phyloP scores from a whole-genome alignment of 192 early-diverging fungal genomes.

The Podila minutissima region DNA sequence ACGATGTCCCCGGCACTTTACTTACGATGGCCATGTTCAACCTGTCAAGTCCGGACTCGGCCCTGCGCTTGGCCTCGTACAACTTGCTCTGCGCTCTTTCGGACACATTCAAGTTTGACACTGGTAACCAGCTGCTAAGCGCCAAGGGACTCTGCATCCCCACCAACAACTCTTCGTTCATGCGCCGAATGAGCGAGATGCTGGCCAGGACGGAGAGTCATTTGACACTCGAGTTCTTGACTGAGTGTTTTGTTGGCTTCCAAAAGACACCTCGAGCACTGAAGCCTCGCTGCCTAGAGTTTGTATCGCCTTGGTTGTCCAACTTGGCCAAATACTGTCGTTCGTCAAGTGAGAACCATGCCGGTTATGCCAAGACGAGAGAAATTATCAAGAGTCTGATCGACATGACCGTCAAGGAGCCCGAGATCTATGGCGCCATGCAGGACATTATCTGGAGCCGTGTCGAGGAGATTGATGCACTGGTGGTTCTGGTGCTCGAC shows the following conservation, averaged over 20 bases:
- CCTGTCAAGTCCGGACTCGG: slow-evolving; percentile 83
- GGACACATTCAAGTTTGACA: slow-evolving; percentile 84
- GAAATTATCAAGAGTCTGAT: slow-evolving; percentile 84
- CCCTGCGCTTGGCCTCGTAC: slow-evolving; percentile 86
- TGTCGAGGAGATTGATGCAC: slow-evolving; percentile 81
- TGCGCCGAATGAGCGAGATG: slow-evolving; percentile 81
- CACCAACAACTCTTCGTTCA: slow-evolving; percentile 87
- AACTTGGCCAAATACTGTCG: slow-evolving; percentile 75
- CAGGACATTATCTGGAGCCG: slow-evolving; percentile 88
- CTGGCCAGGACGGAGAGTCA: slow-evolving; percentile 78
- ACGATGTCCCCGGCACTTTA: slow-evolving; percentile 91
- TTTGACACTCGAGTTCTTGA: slow-evolving; percentile 90
- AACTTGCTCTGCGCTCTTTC: slow-evolving; percentile 89
- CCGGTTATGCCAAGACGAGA: slow-evolving; percentile 69
- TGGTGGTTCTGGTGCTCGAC: slow-evolving; percentile 84
- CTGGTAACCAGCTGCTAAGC: slow-evolving; percentile 81
- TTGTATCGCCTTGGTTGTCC: slow-evolving; percentile 89
- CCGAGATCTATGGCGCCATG: slow-evolving; percentile 84
- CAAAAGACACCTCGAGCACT: slow-evolving; percentile 75
- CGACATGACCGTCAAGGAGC: slow-evolving; percentile 84
- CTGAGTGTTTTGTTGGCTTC: slow-evolving; percentile 87
- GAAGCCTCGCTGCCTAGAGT: slow-evolving; percentile 86
- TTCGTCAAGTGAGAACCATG: slow-evolving; percentile 57
- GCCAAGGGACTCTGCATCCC: slow-evolving; percentile 89
- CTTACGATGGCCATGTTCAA: slow-evolving; percentile 95